Conservation (phyloP, 2,329 filamentous ascomycete species). For the Hirsutella thompsonii region DNA sequence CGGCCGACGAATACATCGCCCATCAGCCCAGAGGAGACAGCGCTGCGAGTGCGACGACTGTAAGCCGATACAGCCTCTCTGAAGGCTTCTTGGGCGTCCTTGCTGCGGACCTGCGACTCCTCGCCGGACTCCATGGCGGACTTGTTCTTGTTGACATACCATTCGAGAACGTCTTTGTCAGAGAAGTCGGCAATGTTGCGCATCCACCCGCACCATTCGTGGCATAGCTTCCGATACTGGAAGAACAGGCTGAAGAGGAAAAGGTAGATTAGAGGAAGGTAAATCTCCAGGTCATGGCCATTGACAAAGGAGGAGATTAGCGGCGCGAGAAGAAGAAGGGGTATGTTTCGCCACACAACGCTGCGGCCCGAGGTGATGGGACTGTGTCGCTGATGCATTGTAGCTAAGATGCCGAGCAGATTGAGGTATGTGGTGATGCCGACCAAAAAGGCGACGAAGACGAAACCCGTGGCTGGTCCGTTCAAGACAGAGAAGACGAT, state of each 20-base stretch:
- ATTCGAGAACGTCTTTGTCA: slow-evolving; percentile 34
- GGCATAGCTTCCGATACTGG: slow-evolving; percentile 38
- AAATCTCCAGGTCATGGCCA: slow-evolving; percentile 40
- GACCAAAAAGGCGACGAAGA: slow-evolving; percentile 47
- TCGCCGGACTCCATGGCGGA: slow-evolving; percentile 9
- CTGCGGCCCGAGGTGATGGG: slow-evolving; percentile 43
- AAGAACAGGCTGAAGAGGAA: slow-evolving; percentile 38
- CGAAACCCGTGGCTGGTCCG: slow-evolving; percentile 29
- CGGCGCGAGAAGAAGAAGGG: slow-evolving; percentile 42
- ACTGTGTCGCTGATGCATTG: slow-evolving; percentile 40
- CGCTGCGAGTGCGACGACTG: slow-evolving; percentile 4
- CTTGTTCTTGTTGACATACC: slow-evolving; percentile 25
- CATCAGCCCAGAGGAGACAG: slow-evolving; percentile 1
- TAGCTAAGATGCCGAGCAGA: slow-evolving; percentile 38
- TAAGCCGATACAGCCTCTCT: slow-evolving; percentile 20
- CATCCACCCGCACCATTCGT: slow-evolving; percentile 47
- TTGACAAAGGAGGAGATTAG: slow-evolving; percentile 38
- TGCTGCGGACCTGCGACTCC: slow-evolving; percentile 2
- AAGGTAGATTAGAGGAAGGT: slow-evolving; percentile 37
- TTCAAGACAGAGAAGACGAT: slow-evolving; percentile 32
- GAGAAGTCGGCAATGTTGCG: slow-evolving; percentile 33
- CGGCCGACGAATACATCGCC: slow-evolving; percentile 6
- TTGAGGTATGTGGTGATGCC: slow-evolving; percentile 46
- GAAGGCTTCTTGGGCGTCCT: slow-evolving; percentile 15
- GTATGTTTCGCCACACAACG: slow-evolving; percentile 40